Base-by-base conservation (phyloP, 2,329 filamentous ascomycete species). In the Fusarium sp. region DNA sequence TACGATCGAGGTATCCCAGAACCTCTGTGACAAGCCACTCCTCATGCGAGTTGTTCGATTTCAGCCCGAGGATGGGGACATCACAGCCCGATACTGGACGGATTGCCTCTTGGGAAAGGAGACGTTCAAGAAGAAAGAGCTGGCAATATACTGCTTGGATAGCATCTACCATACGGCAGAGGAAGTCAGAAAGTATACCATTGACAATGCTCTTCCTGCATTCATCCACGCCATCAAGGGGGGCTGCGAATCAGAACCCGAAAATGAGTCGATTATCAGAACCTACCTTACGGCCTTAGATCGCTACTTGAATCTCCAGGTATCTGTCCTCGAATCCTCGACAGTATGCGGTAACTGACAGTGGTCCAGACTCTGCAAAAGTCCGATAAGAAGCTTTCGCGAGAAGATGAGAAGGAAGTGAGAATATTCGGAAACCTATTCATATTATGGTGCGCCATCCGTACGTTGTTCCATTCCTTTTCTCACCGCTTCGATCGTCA, bases 391-490 rank as follows among this genome's bases (percentile, higher is more conserved):
- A 11, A 33, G 13, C 49, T 45, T 26, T 18, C 40, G 6, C 17
- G 3, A 4, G 58, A 75, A 1, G 65, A 70, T 3, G 62, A 72
- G 20, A 63, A 71, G 15, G 78, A 82, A 36, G 75, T 77, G 28
- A 55, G 68, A 1, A 78, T 86, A 6, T 58, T 87, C n/a, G 58
- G 64, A 2, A 79, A 80, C 11, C 76, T 84, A 5, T 81, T 86
- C 22, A 72, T 74, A 7, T 68, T 87, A 2, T 85, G 83, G 81
- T 83, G 86, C 66, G 81, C 81, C 5, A 81, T 81, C 13, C 78
- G 85, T 87, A 70, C 72, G 84, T 78, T 13, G 33, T 38, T 43
- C 26, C 4, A 22, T 13, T 22, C 28, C 14, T n/a, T 15, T 31
- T 6, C 1, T 9, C 6, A 39, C 14, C 14, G 11, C 14, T 31